phyloP scores from a whole-genome alignment of 495 filamentous ascomycete species.

The Penicillium goetzii region DNA sequence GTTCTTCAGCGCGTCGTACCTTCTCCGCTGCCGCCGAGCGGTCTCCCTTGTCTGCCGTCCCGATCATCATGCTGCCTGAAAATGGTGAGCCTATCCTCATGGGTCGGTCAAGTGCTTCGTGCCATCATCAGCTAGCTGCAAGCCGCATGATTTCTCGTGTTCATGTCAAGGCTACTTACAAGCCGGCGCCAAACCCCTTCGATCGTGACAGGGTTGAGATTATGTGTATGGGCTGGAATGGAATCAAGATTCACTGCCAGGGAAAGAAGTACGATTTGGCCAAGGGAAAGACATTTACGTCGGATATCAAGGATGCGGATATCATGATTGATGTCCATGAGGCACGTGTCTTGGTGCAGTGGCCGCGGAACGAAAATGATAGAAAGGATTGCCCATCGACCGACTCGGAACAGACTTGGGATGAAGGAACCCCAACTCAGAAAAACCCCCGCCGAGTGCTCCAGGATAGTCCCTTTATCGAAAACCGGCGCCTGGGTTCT shows the following conservation, averaged over 20 bases:
- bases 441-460: slow-evolving; percentile 35
- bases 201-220: slow-evolving; percentile 77
- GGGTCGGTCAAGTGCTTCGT: slow-evolving; percentile 91
- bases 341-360: slow-evolving; percentile 82
- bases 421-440: slow-evolving; percentile 54
- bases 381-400: slow-evolving; percentile 63
- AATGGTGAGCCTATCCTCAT: slow-evolving; percentile 82
- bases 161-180: slow-evolving; percentile 86
- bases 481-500: slow-evolving; percentile 63
- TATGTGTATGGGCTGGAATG: slow-evolving; percentile 94
- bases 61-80: slow-evolving; percentile 76
- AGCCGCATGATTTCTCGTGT: slow-evolving; percentile 91
- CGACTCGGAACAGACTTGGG: slow-evolving; percentile 70
- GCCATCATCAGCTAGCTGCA: slow-evolving; percentile 86
- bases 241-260: slow-evolving; percentile 88
- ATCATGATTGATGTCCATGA: slow-evolving; percentile 97
- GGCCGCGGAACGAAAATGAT: slow-evolving; percentile 66
- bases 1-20: slow-evolving; percentile 50
- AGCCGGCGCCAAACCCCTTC: slow-evolving; percentile 63
- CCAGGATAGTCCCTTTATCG: slow-evolving; percentile 67
- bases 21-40: slow-evolving; percentile 81
- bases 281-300: slow-evolving; percentile 88
- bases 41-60: slow-evolving; percentile 78
- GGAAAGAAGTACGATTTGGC: slow-evolving; percentile 82
- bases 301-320: slow-evolving; percentile 84